phyloP scores from a whole-genome alignment of 345 rosid species.

The Eucalyptus paniculata region DNA sequence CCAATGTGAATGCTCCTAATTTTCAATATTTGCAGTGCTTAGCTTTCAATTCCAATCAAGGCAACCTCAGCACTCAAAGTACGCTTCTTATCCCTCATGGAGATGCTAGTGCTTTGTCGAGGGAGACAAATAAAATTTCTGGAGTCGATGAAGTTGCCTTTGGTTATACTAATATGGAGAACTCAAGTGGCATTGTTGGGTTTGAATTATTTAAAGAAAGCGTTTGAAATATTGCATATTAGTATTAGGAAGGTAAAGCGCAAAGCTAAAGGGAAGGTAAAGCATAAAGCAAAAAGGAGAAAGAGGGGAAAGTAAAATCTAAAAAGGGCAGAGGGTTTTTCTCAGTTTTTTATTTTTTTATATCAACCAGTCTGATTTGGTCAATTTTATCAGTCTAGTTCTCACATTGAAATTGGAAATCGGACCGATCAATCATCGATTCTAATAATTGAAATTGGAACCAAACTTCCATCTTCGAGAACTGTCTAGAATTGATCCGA shows the following conservation, averaged over 20 bases:
- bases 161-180: neutral
- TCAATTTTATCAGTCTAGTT: fast-evolving
- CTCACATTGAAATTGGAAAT: fast-evolving
- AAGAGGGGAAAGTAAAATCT: too few species aligned
- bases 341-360: too few species aligned
- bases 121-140: neutral
- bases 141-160: neutral
- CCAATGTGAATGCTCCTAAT: neutral
- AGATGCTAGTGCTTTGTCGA: neutral
- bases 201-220: conserved; percentile 10
- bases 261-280: too few species aligned
- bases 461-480: fast-evolving
- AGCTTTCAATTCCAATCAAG: neutral
- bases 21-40: neutral
- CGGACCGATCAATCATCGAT: fast-evolving
- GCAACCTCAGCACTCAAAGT: neutral
- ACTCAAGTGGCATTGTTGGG: conserved; percentile 7
- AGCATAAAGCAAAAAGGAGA: too few species aligned
- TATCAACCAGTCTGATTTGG: fast-evolving
- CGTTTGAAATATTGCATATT: conserved; percentile 14
- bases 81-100: neutral
- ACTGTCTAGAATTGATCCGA: fast-evolving
- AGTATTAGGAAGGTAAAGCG: neutral
- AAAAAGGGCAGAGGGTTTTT: too few species aligned
- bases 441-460: fast-evolving